Evolutionary conservation across 139 green algal species (phyloP).

Genomic region (Chlorella sp.): DNA sequence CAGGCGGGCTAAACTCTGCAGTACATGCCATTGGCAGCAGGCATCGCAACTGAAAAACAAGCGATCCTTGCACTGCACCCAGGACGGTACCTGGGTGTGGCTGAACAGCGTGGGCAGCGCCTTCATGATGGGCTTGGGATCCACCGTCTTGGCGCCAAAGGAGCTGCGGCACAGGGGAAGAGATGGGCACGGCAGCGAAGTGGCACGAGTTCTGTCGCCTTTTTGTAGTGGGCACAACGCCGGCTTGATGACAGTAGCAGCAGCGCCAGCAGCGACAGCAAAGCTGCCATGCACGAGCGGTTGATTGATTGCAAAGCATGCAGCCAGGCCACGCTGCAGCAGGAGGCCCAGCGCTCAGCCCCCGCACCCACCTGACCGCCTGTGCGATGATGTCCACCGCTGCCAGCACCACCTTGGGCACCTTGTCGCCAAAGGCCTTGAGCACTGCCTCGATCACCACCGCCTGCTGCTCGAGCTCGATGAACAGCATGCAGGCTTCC

Average conservation of each 20-base stretch:
- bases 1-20: too few species aligned
- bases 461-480: constrained; percentile 85
- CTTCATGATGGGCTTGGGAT: constrained; percentile 88
- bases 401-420: constrained; percentile 90
- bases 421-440: constrained; percentile 84
- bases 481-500: constrained; percentile 77
- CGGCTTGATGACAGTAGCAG: not conserved
- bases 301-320: too few species aligned
- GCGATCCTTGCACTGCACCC: too few species aligned
- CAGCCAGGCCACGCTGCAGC: not conserved
- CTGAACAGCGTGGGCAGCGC: constrained; percentile 85
- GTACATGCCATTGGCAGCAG: too few species aligned
- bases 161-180: constrained; percentile 48
- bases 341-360: too few species aligned
- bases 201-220: too few species aligned
- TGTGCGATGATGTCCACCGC: constrained; percentile 74
- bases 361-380: constrained; percentile 57
- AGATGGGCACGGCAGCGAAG: too few species aligned
- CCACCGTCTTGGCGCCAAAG: constrained; percentile 83
- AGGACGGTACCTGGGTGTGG: constrained; percentile 81
- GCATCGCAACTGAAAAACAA: too few species aligned
- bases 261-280: not conserved
- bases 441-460: constrained; percentile 63
- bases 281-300: not conserved
- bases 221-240: too few species aligned